These are phyloP conservation scores for Hyphopichia homilentoma DNA, from an alignment of 805 yeast genomes.

Conservation along the genomic window DNA sequence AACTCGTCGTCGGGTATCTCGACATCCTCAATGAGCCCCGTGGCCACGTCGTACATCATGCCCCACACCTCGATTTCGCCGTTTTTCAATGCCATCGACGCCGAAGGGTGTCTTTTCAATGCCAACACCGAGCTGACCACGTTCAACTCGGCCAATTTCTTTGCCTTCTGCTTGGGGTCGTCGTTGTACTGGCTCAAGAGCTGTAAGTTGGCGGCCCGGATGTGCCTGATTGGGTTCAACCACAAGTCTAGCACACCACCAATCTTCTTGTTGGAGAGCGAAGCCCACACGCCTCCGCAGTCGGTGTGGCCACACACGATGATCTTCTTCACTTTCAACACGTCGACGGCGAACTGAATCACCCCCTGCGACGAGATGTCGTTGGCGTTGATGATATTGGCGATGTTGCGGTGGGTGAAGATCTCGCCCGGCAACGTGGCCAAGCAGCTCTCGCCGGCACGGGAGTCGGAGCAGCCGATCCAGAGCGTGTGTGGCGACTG, in stretches of 20 bases:
- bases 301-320: slow-evolving; percentile 92
- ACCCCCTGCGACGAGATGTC: slow-evolving; percentile 77
- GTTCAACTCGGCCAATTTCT: slow-evolving; percentile 69
- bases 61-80: slow-evolving; percentile 78
- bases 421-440: slow-evolving; percentile 87
- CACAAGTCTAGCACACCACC: slow-evolving; percentile 73
- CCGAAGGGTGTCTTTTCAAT: slow-evolving; percentile 62
- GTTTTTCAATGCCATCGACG: slow-evolving; percentile 57
- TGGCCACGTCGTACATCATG: slow-evolving; percentile 74
- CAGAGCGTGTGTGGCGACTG: slow-evolving; percentile 92
- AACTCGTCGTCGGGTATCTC: slow-evolving; percentile 41
- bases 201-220: slow-evolving; percentile 56
- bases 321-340: slow-evolving; percentile 73
- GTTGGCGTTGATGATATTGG: slow-evolving; percentile 66
- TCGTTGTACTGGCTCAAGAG: slow-evolving; percentile 43
- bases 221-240: slow-evolving; percentile 65
- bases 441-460: slow-evolving; percentile 77
- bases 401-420: slow-evolving; percentile 85
- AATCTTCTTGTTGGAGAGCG: slow-evolving; percentile 57
- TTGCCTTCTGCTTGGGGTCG: slow-evolving; percentile 53
- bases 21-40: slow-evolving; percentile 55
- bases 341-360: slow-evolving; percentile 83
- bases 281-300: slow-evolving; percentile 91
- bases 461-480: slow-evolving; percentile 92
- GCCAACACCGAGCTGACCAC: slow-evolving; percentile 69